Conservation (phyloP, 495 filamentous ascomycete species). For the Bombardia bombarda region DNA sequence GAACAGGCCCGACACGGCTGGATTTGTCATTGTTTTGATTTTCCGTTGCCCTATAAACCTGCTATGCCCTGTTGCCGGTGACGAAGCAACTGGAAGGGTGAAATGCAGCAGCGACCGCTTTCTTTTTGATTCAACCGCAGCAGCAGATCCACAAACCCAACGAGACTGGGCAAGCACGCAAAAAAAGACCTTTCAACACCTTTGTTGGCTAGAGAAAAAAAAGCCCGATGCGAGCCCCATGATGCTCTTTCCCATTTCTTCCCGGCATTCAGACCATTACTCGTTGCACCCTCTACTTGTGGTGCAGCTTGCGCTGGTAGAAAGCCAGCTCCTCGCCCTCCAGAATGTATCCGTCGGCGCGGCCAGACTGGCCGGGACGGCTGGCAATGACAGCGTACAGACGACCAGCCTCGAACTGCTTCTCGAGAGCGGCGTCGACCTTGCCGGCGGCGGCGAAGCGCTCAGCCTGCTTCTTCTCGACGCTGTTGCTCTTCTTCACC, state of each 20-base stretch:
- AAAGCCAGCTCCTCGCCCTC: conserved; percentile 99
- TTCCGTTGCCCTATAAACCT: conserved; percentile 26
- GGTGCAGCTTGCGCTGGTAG: conserved; percentile 95
- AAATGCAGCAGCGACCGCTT: conserved; percentile 8
- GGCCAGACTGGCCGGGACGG: conserved; percentile 92
- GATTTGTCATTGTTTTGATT: conserved; percentile 22
- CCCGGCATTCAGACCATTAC: conserved; percentile 9
- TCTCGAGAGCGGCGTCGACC: conserved; percentile 86
- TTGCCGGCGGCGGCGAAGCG: conserved; percentile 76
- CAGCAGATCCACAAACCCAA: no score
- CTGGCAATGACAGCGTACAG: conserved; percentile 86
- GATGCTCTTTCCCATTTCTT: conserved; percentile 8
- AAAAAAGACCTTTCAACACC: conserved; percentile 24
- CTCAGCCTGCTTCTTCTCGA: conserved; percentile 91
- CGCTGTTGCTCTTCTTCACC: conserved; percentile 80
- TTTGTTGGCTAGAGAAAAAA: no score
- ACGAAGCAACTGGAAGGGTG: conserved; percentile 19
- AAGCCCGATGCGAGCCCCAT: conserved; percentile 24
- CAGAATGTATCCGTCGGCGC: conserved; percentile 93
- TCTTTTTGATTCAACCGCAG: conserved; percentile 6
- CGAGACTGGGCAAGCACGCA: conserved; percentile 11
- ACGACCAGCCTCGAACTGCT: conserved; percentile 98
- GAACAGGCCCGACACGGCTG: conserved; percentile 12
- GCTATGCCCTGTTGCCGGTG: conserved; percentile 23
- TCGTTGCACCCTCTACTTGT: conserved; percentile 66